phyloP scores from a whole-genome alignment of 176 grass and related monocot genomes.

The Rhynchospora breviuscula region DNA sequence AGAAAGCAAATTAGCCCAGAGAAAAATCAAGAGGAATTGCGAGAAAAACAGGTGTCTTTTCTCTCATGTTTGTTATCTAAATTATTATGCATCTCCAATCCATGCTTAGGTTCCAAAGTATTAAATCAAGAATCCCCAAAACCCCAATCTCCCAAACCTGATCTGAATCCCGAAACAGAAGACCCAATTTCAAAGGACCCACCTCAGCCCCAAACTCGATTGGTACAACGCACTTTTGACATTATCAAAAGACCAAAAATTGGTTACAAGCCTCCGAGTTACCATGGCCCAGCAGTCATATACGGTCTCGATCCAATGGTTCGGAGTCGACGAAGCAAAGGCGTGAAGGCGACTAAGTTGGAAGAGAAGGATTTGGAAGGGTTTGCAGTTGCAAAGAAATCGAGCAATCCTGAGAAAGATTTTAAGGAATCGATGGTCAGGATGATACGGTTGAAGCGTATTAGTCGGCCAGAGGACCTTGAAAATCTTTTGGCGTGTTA shows the following conservation, averaged over 20 bases:
- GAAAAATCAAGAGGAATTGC: neutral
- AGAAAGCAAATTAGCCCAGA: constrained; percentile 6
- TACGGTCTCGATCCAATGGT: constrained; percentile 12
- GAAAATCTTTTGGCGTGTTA: constrained; percentile 58
- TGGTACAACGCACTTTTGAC: neutral
- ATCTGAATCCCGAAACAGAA: neutral
- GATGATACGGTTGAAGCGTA: constrained; percentile 57
- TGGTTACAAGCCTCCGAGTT: neutral
- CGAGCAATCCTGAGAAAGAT: constrained; percentile 41
- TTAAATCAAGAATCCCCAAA: neutral
- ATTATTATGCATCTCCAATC: neutral
- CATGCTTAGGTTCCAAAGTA: neutral
- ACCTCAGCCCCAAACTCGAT: neutral
- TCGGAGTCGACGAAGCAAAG: neutral
- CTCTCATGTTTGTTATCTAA: neutral
- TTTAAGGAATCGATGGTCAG: constrained; percentile 67
- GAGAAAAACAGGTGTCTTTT: constrained; percentile 6
- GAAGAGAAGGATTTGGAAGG: constrained; percentile 19
- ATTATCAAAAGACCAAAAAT: neutral
- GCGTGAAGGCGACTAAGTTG: neutral
- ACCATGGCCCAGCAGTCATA: neutral
- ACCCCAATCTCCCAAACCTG: neutral
- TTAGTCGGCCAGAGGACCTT: constrained; percentile 38
- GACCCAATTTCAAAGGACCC: neutral
- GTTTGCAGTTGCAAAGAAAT: constrained; percentile 38